Conservation (phyloP, 176 grass and related monocot genomes). For the Puccinellia tenuiflora region DNA sequence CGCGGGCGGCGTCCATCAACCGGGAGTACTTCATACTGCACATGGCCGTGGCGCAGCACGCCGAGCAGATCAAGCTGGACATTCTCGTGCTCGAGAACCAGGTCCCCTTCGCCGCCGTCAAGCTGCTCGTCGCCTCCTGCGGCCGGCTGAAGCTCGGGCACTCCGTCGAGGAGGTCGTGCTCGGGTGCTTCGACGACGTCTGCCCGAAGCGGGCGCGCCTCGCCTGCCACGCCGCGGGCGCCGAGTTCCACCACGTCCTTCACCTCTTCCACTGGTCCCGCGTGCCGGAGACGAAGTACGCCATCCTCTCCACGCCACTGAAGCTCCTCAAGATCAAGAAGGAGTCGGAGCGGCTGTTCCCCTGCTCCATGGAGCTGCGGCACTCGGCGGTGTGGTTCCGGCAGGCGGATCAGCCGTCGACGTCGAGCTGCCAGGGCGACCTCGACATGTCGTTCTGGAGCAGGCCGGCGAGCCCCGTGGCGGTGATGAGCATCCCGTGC, state of each 20-base stretch:
- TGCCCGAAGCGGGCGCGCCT: background rate
- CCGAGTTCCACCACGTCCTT: slow-evolving; percentile 35
- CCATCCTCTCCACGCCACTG: slow-evolving; percentile 22
- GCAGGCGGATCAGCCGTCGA: background rate
- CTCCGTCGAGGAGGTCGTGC: slow-evolving; percentile 31
- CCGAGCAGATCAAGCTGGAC: slow-evolving; percentile 46
- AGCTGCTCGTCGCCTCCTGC: slow-evolving; percentile 35
- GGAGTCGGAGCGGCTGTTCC: slow-evolving; percentile 33
- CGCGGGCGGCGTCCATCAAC: slow-evolving; percentile 21
- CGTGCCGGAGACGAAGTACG: slow-evolving; percentile 29
- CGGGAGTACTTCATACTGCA: slow-evolving; percentile 37
- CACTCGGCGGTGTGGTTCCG: slow-evolving; percentile 38
- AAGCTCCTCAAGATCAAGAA: slow-evolving; percentile 29
- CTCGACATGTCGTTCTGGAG: slow-evolving; percentile 42
- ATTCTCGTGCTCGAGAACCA: slow-evolving; percentile 54
- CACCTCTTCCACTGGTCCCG: slow-evolving; percentile 53
- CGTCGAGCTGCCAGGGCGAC: background rate
- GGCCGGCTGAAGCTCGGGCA: background rate
- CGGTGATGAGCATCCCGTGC: slow-evolving; percentile 35
- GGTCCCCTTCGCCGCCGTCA: slow-evolving; percentile 39
- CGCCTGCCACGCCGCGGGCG: background rate
- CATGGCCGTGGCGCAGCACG: slow-evolving; percentile 33
- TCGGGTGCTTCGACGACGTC: slow-evolving; percentile 42
- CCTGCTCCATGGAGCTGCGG: slow-evolving; percentile 28
- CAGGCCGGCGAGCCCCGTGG: slow-evolving; percentile 10